These are phyloP conservation scores for Iris pallida DNA, from an alignment of 116 monocot species.

Conservation along the genomic window DNA sequence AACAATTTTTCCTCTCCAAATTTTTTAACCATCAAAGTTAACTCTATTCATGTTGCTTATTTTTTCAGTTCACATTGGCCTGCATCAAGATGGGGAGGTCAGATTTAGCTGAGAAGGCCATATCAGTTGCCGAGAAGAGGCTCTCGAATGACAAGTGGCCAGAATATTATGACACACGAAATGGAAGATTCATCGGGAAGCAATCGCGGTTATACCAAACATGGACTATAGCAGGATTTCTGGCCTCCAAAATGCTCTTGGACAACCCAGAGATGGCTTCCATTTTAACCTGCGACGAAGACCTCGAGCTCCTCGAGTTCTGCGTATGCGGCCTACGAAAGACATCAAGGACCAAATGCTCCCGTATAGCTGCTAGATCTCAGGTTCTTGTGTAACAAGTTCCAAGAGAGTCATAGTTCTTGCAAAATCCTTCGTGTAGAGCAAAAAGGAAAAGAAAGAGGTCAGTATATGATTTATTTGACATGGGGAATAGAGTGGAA, in stretches of 20 bases:
- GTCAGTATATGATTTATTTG: neutral
- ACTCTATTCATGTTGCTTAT: no score
- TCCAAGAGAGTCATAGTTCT: no score
- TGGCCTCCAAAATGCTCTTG: slow-evolving; percentile 53
- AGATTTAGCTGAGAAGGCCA: slow-evolving; percentile 38
- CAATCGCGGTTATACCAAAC: slow-evolving; percentile 59
- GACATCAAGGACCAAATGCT: slow-evolving; percentile 41
- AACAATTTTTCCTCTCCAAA: no score
- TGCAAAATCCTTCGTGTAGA: no score
- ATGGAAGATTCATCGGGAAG: slow-evolving; percentile 58
- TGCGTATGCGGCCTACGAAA: slow-evolving; percentile 42
- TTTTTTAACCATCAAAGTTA: no score
- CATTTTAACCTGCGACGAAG: slow-evolving; percentile 58
- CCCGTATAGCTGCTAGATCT: slow-evolving; percentile 37
- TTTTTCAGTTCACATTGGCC: slow-evolving; percentile 51
- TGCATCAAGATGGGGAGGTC: slow-evolving; percentile 56
- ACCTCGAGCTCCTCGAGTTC: slow-evolving; percentile 58
- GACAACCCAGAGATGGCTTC: slow-evolving; percentile 53
- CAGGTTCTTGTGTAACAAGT: slow-evolving; percentile 25
- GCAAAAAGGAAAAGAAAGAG: no score
- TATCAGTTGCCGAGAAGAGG: slow-evolving; percentile 37
- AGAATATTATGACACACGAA: slow-evolving; percentile 55
- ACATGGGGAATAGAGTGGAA: neutral
- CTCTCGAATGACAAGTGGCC: slow-evolving; percentile 56
- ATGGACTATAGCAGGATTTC: slow-evolving; percentile 62